Conservation (phyloP, 768 basidiomycete genomes). For the Serendipita vermifera region DNA sequence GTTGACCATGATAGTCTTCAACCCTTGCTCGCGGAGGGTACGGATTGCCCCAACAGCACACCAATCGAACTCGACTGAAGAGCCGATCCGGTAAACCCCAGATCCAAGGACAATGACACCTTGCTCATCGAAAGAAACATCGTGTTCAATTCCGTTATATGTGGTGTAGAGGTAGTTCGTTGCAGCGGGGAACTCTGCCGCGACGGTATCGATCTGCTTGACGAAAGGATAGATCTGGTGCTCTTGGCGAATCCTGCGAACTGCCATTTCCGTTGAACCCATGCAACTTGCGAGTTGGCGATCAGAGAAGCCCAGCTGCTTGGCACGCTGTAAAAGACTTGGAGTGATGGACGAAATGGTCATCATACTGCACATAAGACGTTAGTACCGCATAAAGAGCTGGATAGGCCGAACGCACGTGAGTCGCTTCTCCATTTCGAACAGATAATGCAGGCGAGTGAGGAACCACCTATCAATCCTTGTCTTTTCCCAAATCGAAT, state of each 20-base stretch:
- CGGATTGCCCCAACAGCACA: constrained; percentile 96
- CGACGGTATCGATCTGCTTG: constrained; percentile 98
- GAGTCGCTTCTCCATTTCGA: constrained; percentile 62
- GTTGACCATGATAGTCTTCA: constrained; percentile 98
- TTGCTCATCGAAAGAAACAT: constrained; percentile 74
- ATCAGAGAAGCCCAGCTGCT: constrained; percentile 95
- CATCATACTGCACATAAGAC: constrained; percentile 33
- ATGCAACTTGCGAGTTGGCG: constrained; percentile 72
- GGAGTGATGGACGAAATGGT: constrained; percentile 51
- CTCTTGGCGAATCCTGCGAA: constrained; percentile 82
- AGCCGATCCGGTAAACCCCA: constrained; percentile 96
- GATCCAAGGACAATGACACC: constrained; percentile 97
- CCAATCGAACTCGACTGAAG: constrained; percentile 99
- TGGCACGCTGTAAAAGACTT: constrained; percentile 61
- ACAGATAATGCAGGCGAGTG: constrained; percentile 72
- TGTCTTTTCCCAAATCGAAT: constrained; percentile 95
- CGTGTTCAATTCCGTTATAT: constrained; percentile 93
- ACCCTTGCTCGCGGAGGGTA: constrained; percentile 85
- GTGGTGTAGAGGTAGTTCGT: constrained; percentile 99
- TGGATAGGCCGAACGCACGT: constrained; percentile 40
- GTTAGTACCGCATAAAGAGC: neutral
- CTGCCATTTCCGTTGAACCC: constrained; percentile 83
- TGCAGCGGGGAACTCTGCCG: constrained; percentile 96
- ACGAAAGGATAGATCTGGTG: constrained; percentile 73
- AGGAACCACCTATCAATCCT: constrained; percentile 99